These are phyloP conservation scores for Podila verticillata DNA, from an alignment of 192 early-diverging fungal species.

Conservation along the genomic window DNA sequence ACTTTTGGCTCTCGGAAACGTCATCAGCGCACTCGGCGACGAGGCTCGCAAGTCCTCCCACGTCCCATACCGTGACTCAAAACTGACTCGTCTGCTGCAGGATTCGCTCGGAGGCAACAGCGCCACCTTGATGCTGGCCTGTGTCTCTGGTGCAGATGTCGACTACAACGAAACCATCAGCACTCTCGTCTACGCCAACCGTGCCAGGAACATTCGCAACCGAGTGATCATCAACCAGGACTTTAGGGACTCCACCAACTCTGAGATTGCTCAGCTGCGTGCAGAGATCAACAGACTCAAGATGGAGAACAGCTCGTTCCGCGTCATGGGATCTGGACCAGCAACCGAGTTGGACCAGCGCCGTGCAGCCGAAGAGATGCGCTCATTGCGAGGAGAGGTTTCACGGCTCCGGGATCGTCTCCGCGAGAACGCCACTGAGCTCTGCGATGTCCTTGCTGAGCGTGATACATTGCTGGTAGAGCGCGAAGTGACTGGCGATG, in stretches of 20 bases:
- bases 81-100: slow-evolving; percentile 97
- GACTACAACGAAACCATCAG: slow-evolving; percentile 93
- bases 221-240: slow-evolving; percentile 70
- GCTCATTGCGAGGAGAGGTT: slow-evolving; percentile 51
- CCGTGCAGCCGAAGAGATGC: slow-evolving; percentile 55
- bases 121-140: slow-evolving; percentile 95
- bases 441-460: slow-evolving; percentile 57
- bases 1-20: slow-evolving; percentile 96
- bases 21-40: slow-evolving; percentile 95
- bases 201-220: slow-evolving; percentile 97
- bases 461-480: slow-evolving; percentile 64
- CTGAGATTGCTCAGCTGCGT: slow-evolving; percentile 64
- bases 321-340: slow-evolving; percentile 54
- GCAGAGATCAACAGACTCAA: slow-evolving; percentile 61
- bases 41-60: slow-evolving; percentile 70
- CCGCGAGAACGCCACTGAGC: slow-evolving; percentile 46
- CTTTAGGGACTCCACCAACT: slow-evolving; percentile 53
- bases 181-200: slow-evolving; percentile 96
- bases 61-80: slow-evolving; percentile 97
- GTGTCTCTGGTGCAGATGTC: slow-evolving; percentile 85
- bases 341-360: slow-evolving; percentile 35
- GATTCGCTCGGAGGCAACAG: slow-evolving; percentile 96
- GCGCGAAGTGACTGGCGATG: slow-evolving; percentile 50
- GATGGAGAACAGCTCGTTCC: slow-evolving; percentile 58
- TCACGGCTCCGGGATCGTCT: slow-evolving; percentile 59